Conservation (phyloP, 2,329 filamentous ascomycete genomes). For the Gnomoniopsis sp. region DNA sequence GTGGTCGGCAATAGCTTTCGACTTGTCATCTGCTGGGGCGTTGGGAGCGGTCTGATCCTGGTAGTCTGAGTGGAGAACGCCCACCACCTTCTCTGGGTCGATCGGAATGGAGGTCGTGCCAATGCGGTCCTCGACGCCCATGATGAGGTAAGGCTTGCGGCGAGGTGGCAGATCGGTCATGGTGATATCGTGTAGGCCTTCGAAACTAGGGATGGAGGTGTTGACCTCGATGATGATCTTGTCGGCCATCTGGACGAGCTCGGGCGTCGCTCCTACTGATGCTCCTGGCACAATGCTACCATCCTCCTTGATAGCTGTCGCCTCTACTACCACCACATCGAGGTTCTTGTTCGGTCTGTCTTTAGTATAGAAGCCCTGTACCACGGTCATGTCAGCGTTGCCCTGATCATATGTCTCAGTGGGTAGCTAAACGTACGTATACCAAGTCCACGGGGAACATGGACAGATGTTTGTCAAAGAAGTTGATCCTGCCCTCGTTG, state of each 20-base stretch:
- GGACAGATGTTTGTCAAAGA: slow-evolving; percentile 90
- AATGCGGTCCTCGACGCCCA: slow-evolving; percentile 81
- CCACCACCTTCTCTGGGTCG: slow-evolving; percentile 78
- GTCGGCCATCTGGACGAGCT: slow-evolving; percentile 86
- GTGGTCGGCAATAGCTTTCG: slow-evolving; percentile 70
- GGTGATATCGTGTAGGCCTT: slow-evolving; percentile 87
- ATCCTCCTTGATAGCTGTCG: slow-evolving; percentile 81
- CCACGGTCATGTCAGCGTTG: neutral
- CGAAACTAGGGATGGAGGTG: slow-evolving; percentile 78
- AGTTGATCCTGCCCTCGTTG: slow-evolving; percentile 83
- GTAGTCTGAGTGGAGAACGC: slow-evolving; percentile 81
- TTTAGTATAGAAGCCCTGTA: slow-evolving; percentile 75
- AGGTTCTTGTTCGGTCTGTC: slow-evolving; percentile 70
- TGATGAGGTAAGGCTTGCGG: slow-evolving; percentile 83
- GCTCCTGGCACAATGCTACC: slow-evolving; percentile 86
- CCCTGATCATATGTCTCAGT: neutral
- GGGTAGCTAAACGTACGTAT: slow-evolving; percentile 51
- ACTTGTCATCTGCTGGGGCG: slow-evolving; percentile 69
- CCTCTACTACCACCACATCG: slow-evolving; percentile 82
- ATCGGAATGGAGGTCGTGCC: slow-evolving; percentile 79
- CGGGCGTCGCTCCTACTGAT: slow-evolving; percentile 79
- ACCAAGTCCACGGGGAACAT: slow-evolving; percentile 89
- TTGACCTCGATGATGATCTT: slow-evolving; percentile 95
- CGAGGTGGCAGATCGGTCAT: slow-evolving; percentile 80
- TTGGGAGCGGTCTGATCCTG: slow-evolving; percentile 73